Evolutionary conservation across 2,329 filamentous ascomycete genomes (phyloP).

Genomic region (Blastomyces emzantsi): DNA sequence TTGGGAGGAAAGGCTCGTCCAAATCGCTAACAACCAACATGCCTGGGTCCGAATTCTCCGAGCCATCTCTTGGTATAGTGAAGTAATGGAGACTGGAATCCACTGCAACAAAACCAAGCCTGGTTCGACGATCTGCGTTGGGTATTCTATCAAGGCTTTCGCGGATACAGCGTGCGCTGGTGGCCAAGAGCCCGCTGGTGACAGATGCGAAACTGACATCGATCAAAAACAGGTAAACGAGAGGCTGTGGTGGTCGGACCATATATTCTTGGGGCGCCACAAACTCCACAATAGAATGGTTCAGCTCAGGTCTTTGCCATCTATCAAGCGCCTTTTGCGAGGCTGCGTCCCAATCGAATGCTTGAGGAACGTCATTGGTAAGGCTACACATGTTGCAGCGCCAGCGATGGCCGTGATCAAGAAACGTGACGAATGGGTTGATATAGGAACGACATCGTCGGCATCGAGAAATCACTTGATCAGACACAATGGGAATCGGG

Average conservation of each 20-base stretch:
- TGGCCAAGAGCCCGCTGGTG: constrained; percentile 82
- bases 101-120: constrained; percentile 89
- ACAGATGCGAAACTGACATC: constrained; percentile 89
- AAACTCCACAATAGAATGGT: constrained; percentile 95
- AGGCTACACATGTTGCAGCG: constrained; percentile 99
- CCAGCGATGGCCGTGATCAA: constrained; percentile 96
- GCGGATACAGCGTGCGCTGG: constrained; percentile 82
- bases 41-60: constrained; percentile 72
- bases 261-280: constrained; percentile 99
- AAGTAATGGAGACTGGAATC: constrained; percentile 96
- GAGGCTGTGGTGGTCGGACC: constrained; percentile 90
- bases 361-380: constrained; percentile 97
- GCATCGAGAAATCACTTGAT: constrained; percentile 95
- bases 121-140: constrained; percentile 89
- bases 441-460: constrained; percentile 94
- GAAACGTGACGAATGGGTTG: constrained; percentile 92
- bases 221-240: constrained; percentile 92
- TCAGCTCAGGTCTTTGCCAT: constrained; percentile 86
- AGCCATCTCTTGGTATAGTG: constrained; percentile 78
- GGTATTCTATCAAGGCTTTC: constrained; percentile 95
- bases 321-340: constrained; percentile 85
- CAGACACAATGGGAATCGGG: constrained; percentile 79
- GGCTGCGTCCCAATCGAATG: constrained; percentile 95
- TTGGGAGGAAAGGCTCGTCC: constrained; percentile 92
- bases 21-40: constrained; percentile 94